Evolutionary conservation across 805 yeast genomes (phyloP).

Genomic region (Teunomyces panamensis): DNA sequence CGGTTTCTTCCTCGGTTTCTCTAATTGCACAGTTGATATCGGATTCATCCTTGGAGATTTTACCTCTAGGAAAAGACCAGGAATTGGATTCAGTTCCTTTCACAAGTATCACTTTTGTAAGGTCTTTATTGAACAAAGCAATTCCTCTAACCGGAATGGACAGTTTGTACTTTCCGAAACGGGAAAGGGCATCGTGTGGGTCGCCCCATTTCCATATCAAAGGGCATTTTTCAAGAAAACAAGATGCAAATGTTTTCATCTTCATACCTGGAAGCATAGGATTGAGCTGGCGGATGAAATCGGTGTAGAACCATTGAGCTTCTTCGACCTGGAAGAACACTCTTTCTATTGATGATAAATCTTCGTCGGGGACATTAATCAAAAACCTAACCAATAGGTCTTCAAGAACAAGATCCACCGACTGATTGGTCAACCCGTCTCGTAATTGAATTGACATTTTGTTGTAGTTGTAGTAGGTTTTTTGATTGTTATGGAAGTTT

Average conservation of each 20-base stretch:
- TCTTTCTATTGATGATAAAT: conserved; percentile 73
- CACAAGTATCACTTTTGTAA: conserved; percentile 73
- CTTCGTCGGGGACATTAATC: conserved; percentile 89
- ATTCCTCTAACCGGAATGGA: conserved; percentile 96
- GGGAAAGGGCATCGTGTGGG: conserved; percentile 71
- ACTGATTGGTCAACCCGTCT: conserved; percentile 56
- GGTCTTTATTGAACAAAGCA: conserved; percentile 69
- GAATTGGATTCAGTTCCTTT: conserved; percentile 75
- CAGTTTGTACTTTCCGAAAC: conserved; percentile 81
- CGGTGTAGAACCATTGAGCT: conserved; percentile 97
- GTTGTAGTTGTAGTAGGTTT: neutral
- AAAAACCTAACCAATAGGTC: conserved; percentile 88
- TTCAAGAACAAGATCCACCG: conserved; percentile 72
- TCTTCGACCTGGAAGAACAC: conserved; percentile 94
- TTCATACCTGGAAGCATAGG: conserved; percentile 74
- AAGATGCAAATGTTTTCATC: conserved; percentile 71
- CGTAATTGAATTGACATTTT: conserved; percentile 59
- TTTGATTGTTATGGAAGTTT: conserved; percentile 6
- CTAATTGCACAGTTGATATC: conserved; percentile 88
- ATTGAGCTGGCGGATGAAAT: conserved; percentile 69
- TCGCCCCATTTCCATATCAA: conserved; percentile 81
- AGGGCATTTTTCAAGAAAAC: conserved; percentile 67
- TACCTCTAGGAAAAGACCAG: conserved; percentile 98
- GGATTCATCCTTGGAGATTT: conserved; percentile 87
- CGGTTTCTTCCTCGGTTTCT: conserved; percentile 91